Evolutionary conservation across 2,329 filamentous ascomycete genomes (phyloP), one percentile per base, ranked within the genome.

Genomic region (Orbilia brochopaga): DNA sequence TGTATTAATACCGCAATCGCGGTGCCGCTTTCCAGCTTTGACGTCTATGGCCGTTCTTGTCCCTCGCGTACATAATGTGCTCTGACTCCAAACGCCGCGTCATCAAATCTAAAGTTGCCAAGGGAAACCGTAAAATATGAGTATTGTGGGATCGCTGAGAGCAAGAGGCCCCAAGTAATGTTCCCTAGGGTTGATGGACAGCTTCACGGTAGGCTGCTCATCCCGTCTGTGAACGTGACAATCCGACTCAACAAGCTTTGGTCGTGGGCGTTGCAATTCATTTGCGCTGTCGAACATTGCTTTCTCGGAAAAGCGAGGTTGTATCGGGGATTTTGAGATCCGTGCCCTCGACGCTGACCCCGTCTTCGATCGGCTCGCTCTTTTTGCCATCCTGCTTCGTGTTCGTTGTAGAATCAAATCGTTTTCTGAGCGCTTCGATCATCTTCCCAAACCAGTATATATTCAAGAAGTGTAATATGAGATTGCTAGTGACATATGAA

Each of bases 371-470:
- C 11, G 6, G n/a, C 21, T 5, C 19, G 6, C 13, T 27, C 52
- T 2, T 58, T 15, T 11, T 48, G n/a, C 2, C 17, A 15, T 17
- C 19, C 24, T 3, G 2, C 15, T 40, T 54, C 8, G 65, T 37
- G 24, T 58, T 62, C n/a, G 65, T 6, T 30, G 42, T 53, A 4
- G 62, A 58, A 46, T 86, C 84, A 77, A 94, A 94, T 24, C 90
- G 84, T 81, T 90, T 92, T 69, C 87, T 83, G 11, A 94, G 86
- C 7, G 90, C 90, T 69, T 86, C 83, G 73, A 95, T 87, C 91
- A 95, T 95, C 84, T 91, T 91, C 77, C 86, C 83, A 78, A 93
- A 94, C 91, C 91, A 95, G 80, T 88, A 90, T 77, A 90, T 87
- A 80, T 95, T 95, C 58, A 95, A 81, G 11, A 84, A 83, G 77